phyloP scores from a whole-genome alignment of 2,329 filamentous ascomycete species.

The Fonsecaea nubica region DNA sequence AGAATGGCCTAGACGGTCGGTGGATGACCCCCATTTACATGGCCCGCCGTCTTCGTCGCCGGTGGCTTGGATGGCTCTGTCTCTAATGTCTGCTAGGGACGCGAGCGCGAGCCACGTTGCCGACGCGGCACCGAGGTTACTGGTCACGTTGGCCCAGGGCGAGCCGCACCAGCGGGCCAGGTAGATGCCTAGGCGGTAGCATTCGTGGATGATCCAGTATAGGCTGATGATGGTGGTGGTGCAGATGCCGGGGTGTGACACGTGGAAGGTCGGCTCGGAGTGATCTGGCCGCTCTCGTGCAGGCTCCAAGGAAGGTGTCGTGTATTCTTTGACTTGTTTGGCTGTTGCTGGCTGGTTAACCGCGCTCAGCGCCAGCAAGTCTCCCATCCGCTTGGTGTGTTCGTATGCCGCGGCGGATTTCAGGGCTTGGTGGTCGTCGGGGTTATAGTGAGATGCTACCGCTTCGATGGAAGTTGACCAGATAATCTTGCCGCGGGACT shows the following conservation, averaged over 20 bases:
- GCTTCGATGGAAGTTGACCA: slow-evolving; percentile 89
- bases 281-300: slow-evolving; percentile 36
- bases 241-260: slow-evolving; percentile 86
- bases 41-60: slow-evolving; percentile 68
- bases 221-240: slow-evolving; percentile 82
- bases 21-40: slow-evolving; percentile 85
- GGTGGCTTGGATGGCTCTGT: slow-evolving; percentile 52
- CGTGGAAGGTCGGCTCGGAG: slow-evolving; percentile 69
- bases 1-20: slow-evolving; percentile 61
- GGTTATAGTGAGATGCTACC: slow-evolving; percentile 61
- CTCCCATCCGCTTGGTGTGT: slow-evolving; percentile 83
- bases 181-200: slow-evolving; percentile 36
- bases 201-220: slow-evolving; percentile 48
- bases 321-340: slow-evolving; percentile 62
- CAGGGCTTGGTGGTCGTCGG: slow-evolving; percentile 78
- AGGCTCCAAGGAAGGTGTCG: slow-evolving; percentile 33
- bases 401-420: slow-evolving; percentile 74
- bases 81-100: slow-evolving; percentile 55
- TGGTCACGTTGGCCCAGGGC: slow-evolving; percentile 81
- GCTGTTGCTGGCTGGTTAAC: slow-evolving; percentile 66
- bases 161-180: slow-evolving; percentile 79
- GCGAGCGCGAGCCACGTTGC: slow-evolving; percentile 80
- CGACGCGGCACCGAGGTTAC: slow-evolving; percentile 77
- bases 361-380: slow-evolving; percentile 75
- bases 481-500: slow-evolving; percentile 70